Evolutionary conservation across 1,139 yeast species (phyloP), one percentile per base, ranked within the genome.

Genomic region (Hansenula sp.): DNA sequence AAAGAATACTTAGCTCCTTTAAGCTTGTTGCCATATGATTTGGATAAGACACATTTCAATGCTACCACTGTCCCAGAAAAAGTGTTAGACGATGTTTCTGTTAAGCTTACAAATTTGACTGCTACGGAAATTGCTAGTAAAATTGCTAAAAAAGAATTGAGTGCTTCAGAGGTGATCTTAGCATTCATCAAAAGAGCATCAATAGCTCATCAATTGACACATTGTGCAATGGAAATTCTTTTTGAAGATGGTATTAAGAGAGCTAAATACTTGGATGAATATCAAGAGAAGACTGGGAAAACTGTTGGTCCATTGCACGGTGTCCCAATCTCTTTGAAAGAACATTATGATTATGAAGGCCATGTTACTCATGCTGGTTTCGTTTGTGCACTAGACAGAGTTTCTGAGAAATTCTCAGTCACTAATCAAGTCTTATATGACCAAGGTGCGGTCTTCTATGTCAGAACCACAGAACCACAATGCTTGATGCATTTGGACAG

Each of bases 251-350:
- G 81, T 15, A 61, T 79, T 39, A 65, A 64, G 42, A 69, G 80
- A 47, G 87, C 87, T 8, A 60, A 74, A 54, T 69, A 64, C 46
- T 66, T 81, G 50, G 88, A 82, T 55, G 72, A 68, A 6, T 72
- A 78, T 54, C 69, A 67, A 43, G 67, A 66, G 41, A 65, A 71
- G 42, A 63, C 71, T 42, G 90, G 91, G 17, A 76, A 79, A 55
- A 66, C 82, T 0, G 63, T 80, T 44, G 94, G 95, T 37, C 89
- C 90, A 8, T 69, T 85, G 47, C 94, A 85, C 55, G 94, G 94
- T 16, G 67, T 85, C 34, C 94, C 94, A n/a, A 65, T 85, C 33
- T 84, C 93, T 1, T 66, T 86, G 47, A 85, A 85, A 57, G 94
- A 85, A 61, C 91, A 84, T 54, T 76, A 81, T 66, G 72, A 76